Evolutionary conservation across 805 yeast species (phyloP), one percentile per base, ranked within the genome.

Genomic region (Candida suzukii): DNA sequence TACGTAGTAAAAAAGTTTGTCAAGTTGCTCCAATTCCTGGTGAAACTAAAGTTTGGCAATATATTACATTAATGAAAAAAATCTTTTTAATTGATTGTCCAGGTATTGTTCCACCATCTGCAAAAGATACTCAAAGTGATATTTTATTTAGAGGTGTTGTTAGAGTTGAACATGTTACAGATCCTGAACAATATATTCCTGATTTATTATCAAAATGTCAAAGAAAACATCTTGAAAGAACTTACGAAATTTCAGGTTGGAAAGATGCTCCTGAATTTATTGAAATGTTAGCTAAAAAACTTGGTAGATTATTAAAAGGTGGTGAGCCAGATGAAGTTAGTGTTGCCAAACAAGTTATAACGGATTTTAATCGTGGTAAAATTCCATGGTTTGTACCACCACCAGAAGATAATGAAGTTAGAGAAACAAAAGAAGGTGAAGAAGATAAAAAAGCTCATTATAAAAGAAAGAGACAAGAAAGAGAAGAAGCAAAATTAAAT

Each of bases 11-110:
- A 76, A 93, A 91, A 68, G 99, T 91, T 37, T 93, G 98, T 68
- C 81, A 75, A 35, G 98, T 91, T 37, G 99, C 99, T 2, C 99
- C 99, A 37, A 88, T 91, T 54, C 99, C 99, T 25, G 99, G 99
- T 62, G 99, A 91, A 61, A 91, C 99, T 28, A 91, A 91, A 65
- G 97, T 91, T 35, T 91, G 99, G 99, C 99, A 91, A 70, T 91
- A 91, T 68, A 90, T 91, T 55, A 90, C 99, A 4, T 71, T 91
- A 54, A 91, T 93, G 97, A 91, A 91, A 72, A 77, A 91, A 50
- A 91, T 91, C 40, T 91, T 90, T 66, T 70, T 91, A 54, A 93
- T 91, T 56, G 99, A 91, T 67, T 93, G 99, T 71, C 99, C 99
- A 2, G 99, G 99, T 66, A 91, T 91, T 58, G 99, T 91, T 18